Evolutionary conservation across 768 basidiomycete genomes (phyloP), one percentile per base, ranked within the genome.

Genomic region (Auricularia cornea): DNA sequence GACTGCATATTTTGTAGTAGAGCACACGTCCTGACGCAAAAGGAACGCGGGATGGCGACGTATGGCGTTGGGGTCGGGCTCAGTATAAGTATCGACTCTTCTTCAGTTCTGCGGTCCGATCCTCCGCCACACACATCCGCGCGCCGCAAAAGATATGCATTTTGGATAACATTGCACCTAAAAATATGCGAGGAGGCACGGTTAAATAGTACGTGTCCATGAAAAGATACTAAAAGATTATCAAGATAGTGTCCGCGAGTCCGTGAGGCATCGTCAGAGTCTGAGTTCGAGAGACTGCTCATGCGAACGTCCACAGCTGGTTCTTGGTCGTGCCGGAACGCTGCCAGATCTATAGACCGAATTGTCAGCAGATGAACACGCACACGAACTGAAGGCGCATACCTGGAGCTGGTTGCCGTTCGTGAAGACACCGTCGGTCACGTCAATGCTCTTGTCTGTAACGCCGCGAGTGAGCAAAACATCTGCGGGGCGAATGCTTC

Each of bases 331-430:
- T 57, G 26, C 6, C 29, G 28, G 54, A 57, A 30, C 28, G 26
- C 30, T 57, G 54, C 54, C 54, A 57, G 30, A 57, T 28, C 54
- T 57, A 38, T n/a, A n/a, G n/a, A n/a, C n/a, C n/a, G n/a, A n/a
- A n/a, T n/a, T n/a, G n/a, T n/a, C n/a, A n/a, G n/a, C n/a, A n/a
- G n/a, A n/a, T n/a, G n/a, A n/a, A n/a, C n/a, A n/a, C n/a, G n/a
- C n/a, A n/a, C n/a, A n/a, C n/a, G n/a, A n/a, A n/a, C n/a, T n/a
- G n/a, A n/a, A n/a, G n/a, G n/a, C n/a, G n/a, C n/a, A n/a, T 14
- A 38, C 35, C 16, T 38, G 54, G 8, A 57, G 54, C 28, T 28
- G 26, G 54, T 57, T 57, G 54, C 54, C 54, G 54, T 57, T 57
- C 28, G 26, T 31, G 12, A 57, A 57, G 54, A 57, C 54, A 26